Evolutionary conservation across 2,329 filamentous ascomycete species (phyloP), one percentile per base, ranked within the genome.

Genomic region (Botryotinia calthae): DNA sequence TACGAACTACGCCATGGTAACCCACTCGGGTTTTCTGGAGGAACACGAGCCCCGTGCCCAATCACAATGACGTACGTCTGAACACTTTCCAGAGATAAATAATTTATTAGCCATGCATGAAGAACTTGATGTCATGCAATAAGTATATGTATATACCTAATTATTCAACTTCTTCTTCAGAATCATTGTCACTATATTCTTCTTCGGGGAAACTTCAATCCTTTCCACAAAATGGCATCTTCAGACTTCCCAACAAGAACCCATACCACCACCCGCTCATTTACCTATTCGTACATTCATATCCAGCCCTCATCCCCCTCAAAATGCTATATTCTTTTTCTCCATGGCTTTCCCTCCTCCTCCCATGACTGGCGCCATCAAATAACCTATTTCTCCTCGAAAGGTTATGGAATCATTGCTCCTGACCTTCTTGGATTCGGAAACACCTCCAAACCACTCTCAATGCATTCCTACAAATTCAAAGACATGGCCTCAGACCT

Each of bases 341-440:
- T 87, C 20, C 86, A 87, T 74, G 85, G 85, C 48, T 85, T 86
- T 67, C 85, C 85, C 42, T 85, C 84, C 7, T 83, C 83, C 51
- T 79, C 81, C 20, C 78, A 81, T 48, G 85, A 86, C 78, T 87
- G 84, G 75, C 73, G 74, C 22, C 40, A 61, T 34, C 74, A 79
- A 63, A 75, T 78, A n/a, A 37, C 65, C 31, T 74, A 78, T 66
- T 78, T 80, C 74, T 48, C 62, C 37, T 22, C 77, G 0, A 48
- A 73, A 2, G 84, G 84, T 1, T 83, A 85, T 71, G 85, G 85
- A 0, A 76, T 86, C 20, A 66, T 86, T 0, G 84, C 80, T 0
- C 82, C 81, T 0, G 85, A 86, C 73, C 77, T 85, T 0, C 79
- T 84, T 2, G 82, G 83, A 2, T 84, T 81, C 64, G 83, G 82